These are phyloP conservation scores for Fusarium sp. DNA, from an alignment of 2,329 filamentous ascomycete species.

Conservation along the genomic window DNA sequence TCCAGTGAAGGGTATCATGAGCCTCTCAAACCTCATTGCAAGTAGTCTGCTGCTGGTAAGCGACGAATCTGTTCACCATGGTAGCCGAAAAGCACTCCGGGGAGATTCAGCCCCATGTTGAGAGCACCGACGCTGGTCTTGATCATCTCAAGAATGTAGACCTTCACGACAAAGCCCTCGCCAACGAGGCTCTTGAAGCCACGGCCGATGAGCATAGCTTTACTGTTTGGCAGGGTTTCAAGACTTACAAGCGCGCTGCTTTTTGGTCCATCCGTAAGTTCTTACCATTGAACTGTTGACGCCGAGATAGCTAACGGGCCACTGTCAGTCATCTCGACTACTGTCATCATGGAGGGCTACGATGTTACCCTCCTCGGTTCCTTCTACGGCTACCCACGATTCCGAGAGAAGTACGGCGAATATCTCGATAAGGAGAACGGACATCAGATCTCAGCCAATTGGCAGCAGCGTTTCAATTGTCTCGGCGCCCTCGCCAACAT, in stretches of 20 bases:
- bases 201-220: conserved; percentile 52
- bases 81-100: conserved; percentile 34
- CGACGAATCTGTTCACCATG: conserved; percentile 24
- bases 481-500: conserved; percentile 51
- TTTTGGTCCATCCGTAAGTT: conserved; percentile 52
- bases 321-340: conserved; percentile 54
- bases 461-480: conserved; percentile 61
- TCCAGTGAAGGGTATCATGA: neutral
- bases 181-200: conserved; percentile 50
- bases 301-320: conserved; percentile 3
- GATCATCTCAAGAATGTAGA: conserved; percentile 48
- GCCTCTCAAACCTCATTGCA: neutral
- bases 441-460: conserved; percentile 60
- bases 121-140: conserved; percentile 46
- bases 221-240: conserved; percentile 49
- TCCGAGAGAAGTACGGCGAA: conserved; percentile 54
- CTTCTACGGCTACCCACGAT: conserved; percentile 57
- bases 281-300: neutral
- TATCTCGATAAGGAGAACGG: conserved; percentile 48
- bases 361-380: conserved; percentile 59
- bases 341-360: conserved; percentile 64
- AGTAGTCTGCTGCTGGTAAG: conserved; percentile 15
- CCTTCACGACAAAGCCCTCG: conserved; percentile 52
- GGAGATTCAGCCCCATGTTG: conserved; percentile 42
- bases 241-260: conserved; percentile 54